A percentile compares a stretch with the other conserved stretches of the same genome.
These are phyloP conservation scores for Nakaseomyces uthaithaninus DNA, from an alignment of 1,139 yeast genomes.

Conservation along the genomic window DNA sequence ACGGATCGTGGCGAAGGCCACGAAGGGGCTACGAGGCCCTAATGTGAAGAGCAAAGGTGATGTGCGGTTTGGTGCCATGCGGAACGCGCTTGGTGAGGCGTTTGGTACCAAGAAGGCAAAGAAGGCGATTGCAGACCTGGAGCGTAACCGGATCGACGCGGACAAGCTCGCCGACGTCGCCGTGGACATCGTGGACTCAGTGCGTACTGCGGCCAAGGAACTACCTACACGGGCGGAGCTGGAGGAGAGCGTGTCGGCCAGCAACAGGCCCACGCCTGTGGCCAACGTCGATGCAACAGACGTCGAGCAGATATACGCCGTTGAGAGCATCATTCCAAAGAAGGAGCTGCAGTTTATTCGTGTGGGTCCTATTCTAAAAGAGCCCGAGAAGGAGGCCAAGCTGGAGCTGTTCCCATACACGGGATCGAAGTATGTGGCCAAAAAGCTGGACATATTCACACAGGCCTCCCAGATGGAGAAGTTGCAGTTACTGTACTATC, in stretches of 20 bases:
- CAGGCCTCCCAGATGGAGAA: slow-evolving; percentile 46
- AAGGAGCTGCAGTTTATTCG: slow-evolving; percentile 59
- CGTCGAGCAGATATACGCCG: slow-evolving; percentile 75
- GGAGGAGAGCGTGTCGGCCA: slow-evolving; percentile 41
- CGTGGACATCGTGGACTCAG: slow-evolving; percentile 73
- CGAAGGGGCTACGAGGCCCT: slow-evolving; percentile 51
- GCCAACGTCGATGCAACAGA: slow-evolving; percentile 68
- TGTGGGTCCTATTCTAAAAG: slow-evolving; percentile 48
- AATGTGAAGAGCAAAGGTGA: slow-evolving; percentile 46
- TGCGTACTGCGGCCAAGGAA: slow-evolving; percentile 58
- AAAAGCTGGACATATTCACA: slow-evolving; percentile 39
- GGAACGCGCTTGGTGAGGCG: slow-evolving; percentile 85
- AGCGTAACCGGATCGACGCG: slow-evolving; percentile 78
- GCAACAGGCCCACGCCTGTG: slow-evolving; percentile 76
- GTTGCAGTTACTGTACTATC: slow-evolving; percentile 65
- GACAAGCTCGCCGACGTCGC: slow-evolving; percentile 68
- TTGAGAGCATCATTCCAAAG: slow-evolving; percentile 59
- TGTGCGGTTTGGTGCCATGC: slow-evolving; percentile 47
- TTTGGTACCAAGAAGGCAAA: slow-evolving; percentile 97
- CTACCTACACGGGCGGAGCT: slow-evolving; percentile 62
- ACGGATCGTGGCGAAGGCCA: slow-evolving; percentile 47
- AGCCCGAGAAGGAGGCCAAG: slow-evolving; percentile 41
- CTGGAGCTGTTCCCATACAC: slow-evolving; percentile 55
- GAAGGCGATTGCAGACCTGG: slow-evolving; percentile 74
- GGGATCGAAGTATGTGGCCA: slow-evolving; percentile 47